Conservation (phyloP, 2,329 filamentous ascomycete species). For the Penicillium vulpinum region DNA sequence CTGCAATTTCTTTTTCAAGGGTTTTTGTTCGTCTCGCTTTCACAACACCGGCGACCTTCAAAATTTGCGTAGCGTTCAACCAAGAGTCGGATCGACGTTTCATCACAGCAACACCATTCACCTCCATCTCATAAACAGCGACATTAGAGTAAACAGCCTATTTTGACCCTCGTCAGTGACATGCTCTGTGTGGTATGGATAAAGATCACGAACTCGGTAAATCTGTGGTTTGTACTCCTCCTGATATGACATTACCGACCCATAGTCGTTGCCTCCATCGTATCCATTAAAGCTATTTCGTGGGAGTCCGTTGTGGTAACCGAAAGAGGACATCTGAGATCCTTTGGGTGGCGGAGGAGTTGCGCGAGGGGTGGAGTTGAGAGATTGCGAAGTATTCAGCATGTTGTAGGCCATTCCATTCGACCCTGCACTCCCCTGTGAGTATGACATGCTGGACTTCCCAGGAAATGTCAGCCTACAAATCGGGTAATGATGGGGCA, state of each 20-base stretch:
- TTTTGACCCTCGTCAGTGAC: constrained; percentile 15
- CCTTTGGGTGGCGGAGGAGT: constrained; percentile 46
- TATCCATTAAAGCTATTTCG: constrained; percentile 42
- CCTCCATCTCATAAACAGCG: constrained; percentile 97
- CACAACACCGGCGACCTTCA: constrained; percentile 95
- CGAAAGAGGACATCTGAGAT: constrained; percentile 47
- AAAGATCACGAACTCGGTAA: constrained; percentile 44
- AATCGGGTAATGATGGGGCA: constrained; percentile 15
- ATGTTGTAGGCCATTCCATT: constrained; percentile 42
- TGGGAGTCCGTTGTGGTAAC: constrained; percentile 40
- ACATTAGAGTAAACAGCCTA: constrained; percentile 91
- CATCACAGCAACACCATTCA: constrained; percentile 92
- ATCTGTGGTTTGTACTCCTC: constrained; percentile 49
- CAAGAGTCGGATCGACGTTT: constrained; percentile 90
- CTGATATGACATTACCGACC: constrained; percentile 38
- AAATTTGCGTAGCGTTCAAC: constrained; percentile 96
- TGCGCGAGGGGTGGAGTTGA: constrained; percentile 47
- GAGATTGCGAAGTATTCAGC: constrained; percentile 48
- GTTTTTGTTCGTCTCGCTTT: constrained; percentile 98
- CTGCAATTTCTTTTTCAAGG: constrained; percentile 94
- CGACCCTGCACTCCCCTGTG: constrained; percentile 41
- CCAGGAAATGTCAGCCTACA: constrained; percentile 7
- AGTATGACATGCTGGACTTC: constrained; percentile 37
- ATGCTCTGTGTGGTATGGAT: not conserved
- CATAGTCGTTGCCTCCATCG: constrained; percentile 44